Evolutionary conservation across 148 eudicot species (phyloP).

Genomic region (Chenopodium album): DNA sequence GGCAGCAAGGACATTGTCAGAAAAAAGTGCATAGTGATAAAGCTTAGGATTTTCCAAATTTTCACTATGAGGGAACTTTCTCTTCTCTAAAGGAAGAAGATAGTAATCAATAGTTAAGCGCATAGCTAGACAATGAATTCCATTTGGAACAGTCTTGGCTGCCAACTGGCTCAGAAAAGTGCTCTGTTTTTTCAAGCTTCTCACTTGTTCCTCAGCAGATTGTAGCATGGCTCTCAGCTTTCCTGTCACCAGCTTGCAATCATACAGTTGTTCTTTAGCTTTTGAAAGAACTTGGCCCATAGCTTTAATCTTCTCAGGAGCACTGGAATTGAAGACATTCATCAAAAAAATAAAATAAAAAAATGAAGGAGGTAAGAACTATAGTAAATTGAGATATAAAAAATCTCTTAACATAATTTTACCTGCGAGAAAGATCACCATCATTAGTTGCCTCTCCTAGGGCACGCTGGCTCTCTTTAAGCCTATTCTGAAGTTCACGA

Average conservation of each 20-base stretch:
- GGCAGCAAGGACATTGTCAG: conserved; percentile 93
- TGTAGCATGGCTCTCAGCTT: conserved; percentile 90
- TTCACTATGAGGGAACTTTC: conserved; percentile 66
- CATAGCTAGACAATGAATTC: conserved; percentile 77
- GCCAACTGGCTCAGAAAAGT: conserved; percentile 84
- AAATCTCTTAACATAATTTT: neutral
- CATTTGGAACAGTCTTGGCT: conserved; percentile 84
- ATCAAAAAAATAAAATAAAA: neutral
- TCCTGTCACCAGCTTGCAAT: conserved; percentile 69
- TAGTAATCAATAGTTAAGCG: conserved; percentile 79
- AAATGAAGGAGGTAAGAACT: neutral
- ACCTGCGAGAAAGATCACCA: conserved; percentile 82
- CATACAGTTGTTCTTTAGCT: conserved; percentile 68
- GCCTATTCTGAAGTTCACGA: conserved; percentile 68
- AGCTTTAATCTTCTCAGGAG: conserved; percentile 64
- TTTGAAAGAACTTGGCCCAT: conserved; percentile 76
- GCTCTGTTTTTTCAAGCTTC: conserved; percentile 83
- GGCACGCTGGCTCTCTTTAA: conserved; percentile 94
- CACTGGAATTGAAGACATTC: conserved; percentile 37
- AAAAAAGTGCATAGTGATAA: conserved; percentile 84
- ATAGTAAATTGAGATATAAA: neutral
- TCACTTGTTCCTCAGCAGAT: conserved; percentile 84
- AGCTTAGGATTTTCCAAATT: conserved; percentile 69
- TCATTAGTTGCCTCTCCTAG: conserved; percentile 75
- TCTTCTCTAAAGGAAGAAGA: conserved; percentile 63